Conservation (phyloP, 495 filamentous ascomycete genomes). For the Parachaetomium inaequale region DNA sequence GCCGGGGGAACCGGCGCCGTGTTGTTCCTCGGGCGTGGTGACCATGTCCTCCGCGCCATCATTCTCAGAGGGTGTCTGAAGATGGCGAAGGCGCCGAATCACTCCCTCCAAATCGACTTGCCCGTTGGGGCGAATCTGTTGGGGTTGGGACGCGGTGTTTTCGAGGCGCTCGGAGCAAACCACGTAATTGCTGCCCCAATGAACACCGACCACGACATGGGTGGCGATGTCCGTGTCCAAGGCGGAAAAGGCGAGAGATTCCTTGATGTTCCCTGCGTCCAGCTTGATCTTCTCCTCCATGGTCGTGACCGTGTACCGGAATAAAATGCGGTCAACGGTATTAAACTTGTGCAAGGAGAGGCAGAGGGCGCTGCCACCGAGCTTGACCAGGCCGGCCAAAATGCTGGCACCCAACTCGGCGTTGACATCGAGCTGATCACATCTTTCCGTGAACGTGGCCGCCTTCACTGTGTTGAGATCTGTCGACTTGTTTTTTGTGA, state of each 20-base stretch:
- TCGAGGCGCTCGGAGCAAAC: neutral
- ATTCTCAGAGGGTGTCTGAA: neutral
- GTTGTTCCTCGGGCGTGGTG: neutral
- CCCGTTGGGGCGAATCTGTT: too few relatives aligned
- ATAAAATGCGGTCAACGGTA: neutral
- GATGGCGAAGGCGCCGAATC: too few relatives aligned
- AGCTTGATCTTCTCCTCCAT: constrained; percentile 1
- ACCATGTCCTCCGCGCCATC: neutral
- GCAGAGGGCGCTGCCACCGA: neutral
- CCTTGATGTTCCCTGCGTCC: neutral
- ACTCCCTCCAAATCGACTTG: too few relatives aligned
- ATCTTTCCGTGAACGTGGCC: neutral
- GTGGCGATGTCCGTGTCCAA: neutral
- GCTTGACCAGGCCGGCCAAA: neutral
- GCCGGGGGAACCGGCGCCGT: neutral
- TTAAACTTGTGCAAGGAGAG: neutral
- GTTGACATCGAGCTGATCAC: neutral
- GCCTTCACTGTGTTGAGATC: neutral
- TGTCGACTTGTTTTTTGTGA: too few relatives aligned
- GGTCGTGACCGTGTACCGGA: constrained; percentile 6
- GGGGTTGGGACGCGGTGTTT: neutral
- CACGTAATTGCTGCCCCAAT: neutral
- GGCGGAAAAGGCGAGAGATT: neutral
- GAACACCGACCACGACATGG: neutral
- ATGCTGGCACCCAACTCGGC: constrained; percentile 1